Conservation (phyloP, 1,284 basidiomycete genomes). For the Fomitopsis schrenkii region DNA sequence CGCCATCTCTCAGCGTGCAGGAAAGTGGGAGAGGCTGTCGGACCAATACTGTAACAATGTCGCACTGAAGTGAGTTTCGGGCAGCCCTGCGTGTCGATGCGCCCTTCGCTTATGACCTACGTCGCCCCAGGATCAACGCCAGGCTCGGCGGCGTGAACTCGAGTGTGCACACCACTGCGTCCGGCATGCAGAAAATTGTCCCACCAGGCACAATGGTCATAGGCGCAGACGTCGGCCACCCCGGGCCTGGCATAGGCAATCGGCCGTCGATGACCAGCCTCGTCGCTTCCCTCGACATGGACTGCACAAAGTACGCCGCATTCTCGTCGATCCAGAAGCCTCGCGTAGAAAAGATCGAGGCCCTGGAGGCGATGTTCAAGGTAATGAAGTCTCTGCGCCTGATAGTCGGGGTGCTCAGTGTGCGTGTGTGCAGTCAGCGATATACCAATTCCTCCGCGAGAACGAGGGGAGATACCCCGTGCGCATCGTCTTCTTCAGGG, state of each 20-base stretch:
- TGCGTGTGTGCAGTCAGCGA: slow-evolving; percentile 18
- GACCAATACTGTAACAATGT: slow-evolving; percentile 49
- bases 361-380: slow-evolving; percentile 37
- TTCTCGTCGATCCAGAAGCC: slow-evolving; percentile 43
- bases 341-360: slow-evolving; percentile 45
- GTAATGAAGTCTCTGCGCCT: slow-evolving; percentile 8
- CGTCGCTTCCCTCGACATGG: slow-evolving; percentile 46
- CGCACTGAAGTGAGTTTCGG: slow-evolving; percentile 40
- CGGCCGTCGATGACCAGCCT: slow-evolving; percentile 51
- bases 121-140: slow-evolving; percentile 37
- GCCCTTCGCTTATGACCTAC: background rate
- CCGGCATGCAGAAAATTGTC: slow-evolving; percentile 8
- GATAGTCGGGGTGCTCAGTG: background rate
- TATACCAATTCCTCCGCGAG: slow-evolving; percentile 17
- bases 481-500: slow-evolving; percentile 50
- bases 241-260: slow-evolving; percentile 35
- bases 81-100: background rate
- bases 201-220: slow-evolving; percentile 36
- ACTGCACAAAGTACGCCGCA: slow-evolving; percentile 34
- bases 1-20: slow-evolving; percentile 16
- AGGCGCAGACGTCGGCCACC: slow-evolving; percentile 50
- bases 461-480: slow-evolving; percentile 18
- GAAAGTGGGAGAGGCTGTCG: slow-evolving; percentile 28
- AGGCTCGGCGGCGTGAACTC: slow-evolving; percentile 42
- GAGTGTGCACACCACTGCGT: slow-evolving; percentile 11